Base-by-base conservation (phyloP, 1,284 basidiomycete genomes). In the Ustanciosporium gigantosporum region DNA sequence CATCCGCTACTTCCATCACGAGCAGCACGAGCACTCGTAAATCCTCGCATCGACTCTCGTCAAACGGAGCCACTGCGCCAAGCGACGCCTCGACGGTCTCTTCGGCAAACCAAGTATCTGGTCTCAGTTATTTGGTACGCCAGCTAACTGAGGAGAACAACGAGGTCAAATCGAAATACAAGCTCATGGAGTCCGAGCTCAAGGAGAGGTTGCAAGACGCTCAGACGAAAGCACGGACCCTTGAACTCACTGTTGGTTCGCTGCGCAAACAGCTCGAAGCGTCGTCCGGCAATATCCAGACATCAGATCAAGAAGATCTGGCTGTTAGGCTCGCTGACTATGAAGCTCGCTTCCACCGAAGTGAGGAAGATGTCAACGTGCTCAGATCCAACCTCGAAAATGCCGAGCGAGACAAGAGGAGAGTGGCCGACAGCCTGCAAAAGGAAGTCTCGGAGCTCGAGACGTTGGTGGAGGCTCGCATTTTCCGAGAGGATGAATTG, bases 131-230 rank as follows among this genome's bases (percentile, higher is more conserved):
- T 16, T 90, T 95, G 67, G 85, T 94, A 21, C 87, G 89, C 70
- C 88, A 91, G 70, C 81, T 94, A 35, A 88, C 89, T 74, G 86
- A 88, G 65, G 91, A 94, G 79, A 89, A 86, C 66, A 77, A 84
- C 4, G 80, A 82, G n/a, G 78, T 85, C 8, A 79, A 82, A 19
- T 85, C 88, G 53, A 82, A 83, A 62, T 86, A 85, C 77, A 88
- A 87, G 72, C 77, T 87, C 31, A 79, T 90, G 25, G 85, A 90
- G 73, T 41, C 70, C 14, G 42, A 43, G 19, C 41, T 47, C 24
- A 90, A 93, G 80, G 89, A 90, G 61, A 82, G 83, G 52, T 80
- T 89, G 24, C 80, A 92, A 38, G 77, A 83, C 38, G 83, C 86
- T n/a, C 88, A 90, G 77, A 84, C 84, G 5, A 84, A 87, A 55